Evolutionary conservation across 2,329 filamentous ascomycete species (phyloP).

Genomic region (Alternaria sp.): DNA sequence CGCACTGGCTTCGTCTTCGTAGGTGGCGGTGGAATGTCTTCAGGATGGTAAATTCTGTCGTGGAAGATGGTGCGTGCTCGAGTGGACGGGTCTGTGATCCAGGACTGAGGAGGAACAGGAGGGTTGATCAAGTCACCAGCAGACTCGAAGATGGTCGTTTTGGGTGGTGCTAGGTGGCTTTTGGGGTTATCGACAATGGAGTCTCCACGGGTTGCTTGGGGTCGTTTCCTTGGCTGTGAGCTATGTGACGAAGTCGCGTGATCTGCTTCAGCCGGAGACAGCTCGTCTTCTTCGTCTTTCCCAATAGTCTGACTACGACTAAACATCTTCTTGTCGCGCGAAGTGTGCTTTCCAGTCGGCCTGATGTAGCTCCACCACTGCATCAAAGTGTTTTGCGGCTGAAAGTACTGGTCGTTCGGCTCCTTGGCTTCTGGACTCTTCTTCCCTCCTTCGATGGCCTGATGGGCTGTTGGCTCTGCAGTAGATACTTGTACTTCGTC

Average conservation of each 20-base stretch:
- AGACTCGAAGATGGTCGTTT: constrained; percentile 92
- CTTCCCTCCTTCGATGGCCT: constrained; percentile 39
- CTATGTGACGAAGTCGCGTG: constrained; percentile 17
- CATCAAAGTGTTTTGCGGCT: constrained; percentile 50
- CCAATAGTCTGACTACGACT: constrained; percentile 43
- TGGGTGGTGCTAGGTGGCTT: constrained; percentile 74
- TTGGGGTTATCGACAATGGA: constrained; percentile 56
- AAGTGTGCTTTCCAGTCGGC: constrained; percentile 66
- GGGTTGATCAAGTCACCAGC: constrained; percentile 92
- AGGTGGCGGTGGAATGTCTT: constrained; percentile 86
- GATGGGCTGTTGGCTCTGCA: constrained; percentile 38
- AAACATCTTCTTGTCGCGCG: constrained; percentile 69
- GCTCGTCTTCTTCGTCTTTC: constrained; percentile 29
- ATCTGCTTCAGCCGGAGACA: constrained; percentile 10
- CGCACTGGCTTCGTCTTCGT: constrained; percentile 47
- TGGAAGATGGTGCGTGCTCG: constrained; percentile 93
- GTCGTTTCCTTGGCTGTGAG: constrained; percentile 44
- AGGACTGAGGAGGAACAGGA: constrained; percentile 80
- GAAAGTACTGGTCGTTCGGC: constrained; percentile 28
- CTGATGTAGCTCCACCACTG: constrained; percentile 78
- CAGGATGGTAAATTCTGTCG: constrained; percentile 91
- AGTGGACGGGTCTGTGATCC: constrained; percentile 80
- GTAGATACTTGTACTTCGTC: constrained; percentile 57
- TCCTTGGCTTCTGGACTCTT: constrained; percentile 27
- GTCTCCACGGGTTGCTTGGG: constrained; percentile 56